phyloP scores from a whole-genome alignment of 495 filamentous ascomycete species.

The Lasiosphaeria miniovina region DNA sequence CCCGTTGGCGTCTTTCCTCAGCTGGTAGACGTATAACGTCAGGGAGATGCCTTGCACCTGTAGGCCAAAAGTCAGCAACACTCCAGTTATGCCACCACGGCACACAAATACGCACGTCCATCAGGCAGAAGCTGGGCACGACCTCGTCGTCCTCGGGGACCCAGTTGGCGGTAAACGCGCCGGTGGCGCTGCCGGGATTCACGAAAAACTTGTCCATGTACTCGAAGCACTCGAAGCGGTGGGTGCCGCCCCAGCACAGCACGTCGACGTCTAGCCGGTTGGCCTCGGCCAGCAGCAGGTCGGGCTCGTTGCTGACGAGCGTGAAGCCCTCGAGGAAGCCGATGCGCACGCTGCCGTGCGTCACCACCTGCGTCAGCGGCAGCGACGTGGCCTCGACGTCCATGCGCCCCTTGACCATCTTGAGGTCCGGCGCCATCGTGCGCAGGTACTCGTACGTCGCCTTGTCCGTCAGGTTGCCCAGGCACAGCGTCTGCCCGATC shows the following conservation, averaged over 20 bases:
- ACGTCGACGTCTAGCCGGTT: slow-evolving; percentile 97
- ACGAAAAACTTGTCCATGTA: slow-evolving; percentile 98
- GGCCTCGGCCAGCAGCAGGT: slow-evolving; percentile 87
- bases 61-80: slow-evolving; percentile 12
- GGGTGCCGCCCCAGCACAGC: slow-evolving; percentile 94
- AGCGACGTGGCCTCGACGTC: slow-evolving; percentile 90
- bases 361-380: slow-evolving; percentile 88
- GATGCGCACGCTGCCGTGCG: slow-evolving; percentile 87
- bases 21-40: slow-evolving; percentile 95
- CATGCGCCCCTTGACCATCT: slow-evolving; percentile 91
- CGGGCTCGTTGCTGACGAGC: slow-evolving; percentile 88
- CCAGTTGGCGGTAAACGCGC: slow-evolving; percentile 68
- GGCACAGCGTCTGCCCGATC: slow-evolving; percentile 94
- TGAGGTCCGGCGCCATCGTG: slow-evolving; percentile 85
- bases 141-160: slow-evolving; percentile 73
- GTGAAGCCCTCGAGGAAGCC: slow-evolving; percentile 97
- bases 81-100: background rate
- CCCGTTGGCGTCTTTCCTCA: slow-evolving; percentile 84
- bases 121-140: slow-evolving; percentile 93
- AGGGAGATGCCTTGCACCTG: slow-evolving; percentile 97
- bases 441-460: slow-evolving; percentile 94
- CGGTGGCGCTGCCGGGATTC: slow-evolving; percentile 93
- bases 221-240: slow-evolving; percentile 96
- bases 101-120: slow-evolving; percentile 74
- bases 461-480: slow-evolving; percentile 95